Evolutionary conservation across 352 stramenopile species (phyloP), one percentile per base, ranked within the genome.

Genomic region (Globisporangium irregulare): DNA sequence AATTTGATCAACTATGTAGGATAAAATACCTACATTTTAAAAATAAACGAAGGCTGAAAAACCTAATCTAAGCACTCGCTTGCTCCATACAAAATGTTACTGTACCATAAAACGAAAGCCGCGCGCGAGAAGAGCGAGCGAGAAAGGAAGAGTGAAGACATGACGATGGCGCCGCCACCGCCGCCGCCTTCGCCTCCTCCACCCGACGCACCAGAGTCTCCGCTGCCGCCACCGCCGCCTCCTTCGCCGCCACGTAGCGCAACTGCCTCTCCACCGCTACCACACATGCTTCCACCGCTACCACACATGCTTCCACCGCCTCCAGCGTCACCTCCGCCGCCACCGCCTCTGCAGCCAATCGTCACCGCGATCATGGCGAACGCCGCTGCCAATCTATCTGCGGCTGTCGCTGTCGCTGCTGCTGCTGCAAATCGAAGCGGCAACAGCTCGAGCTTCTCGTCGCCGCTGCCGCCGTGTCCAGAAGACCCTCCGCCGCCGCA

Each of bases 391-490:
- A 25, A n/a, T 18, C 25, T 57, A 18, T 51, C 43, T 51, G 43
- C 43, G 22, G 43, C 43, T 51, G 32, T 34, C n/a, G 43, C 43
- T 51, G 32, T 34, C 12, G 15, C 36, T 10, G 46, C 27, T 10
- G 24, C 53, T 15, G 25, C 53, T 18, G 41, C 38, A 24, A 70
- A 53, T 8, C 51, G 66, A 4, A 66, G 74, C 64, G 68, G 48
- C n/a, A 71, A 77, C 12, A 87, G 78, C 70, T 88, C 83, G 54
- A 84, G 77, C 54, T 93, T 92, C 62, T 93, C 83, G 24, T 93
- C 85, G 14, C 85, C 85, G 12, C 68, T 93, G 57, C 85, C 85
- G 24, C 85, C 85, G 4, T 93, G 83, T 67, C 85, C 85, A 9
- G 85, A 93, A 61, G 84, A 92, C 36, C 83, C 69, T 9, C 83